Percentiles rank a stretch among this genome's conserved stretches.
Evolutionary conservation across 176 grass and related monocot genomes (phyloP).

Genomic region (Pharus latifolius): DNA sequence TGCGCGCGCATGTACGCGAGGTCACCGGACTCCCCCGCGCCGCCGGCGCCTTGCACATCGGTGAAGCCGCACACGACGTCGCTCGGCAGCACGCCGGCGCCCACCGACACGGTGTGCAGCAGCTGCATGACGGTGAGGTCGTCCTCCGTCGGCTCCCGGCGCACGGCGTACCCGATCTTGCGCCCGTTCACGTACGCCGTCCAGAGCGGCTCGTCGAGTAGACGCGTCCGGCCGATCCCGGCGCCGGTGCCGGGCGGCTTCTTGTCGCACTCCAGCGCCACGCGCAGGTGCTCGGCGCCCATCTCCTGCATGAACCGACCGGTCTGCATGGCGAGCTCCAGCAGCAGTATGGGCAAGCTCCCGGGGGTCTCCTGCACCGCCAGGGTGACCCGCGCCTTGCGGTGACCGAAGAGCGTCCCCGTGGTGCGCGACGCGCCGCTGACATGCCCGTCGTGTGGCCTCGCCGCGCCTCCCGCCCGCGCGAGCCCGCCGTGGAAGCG

Average conservation of each 20-base stretch:
- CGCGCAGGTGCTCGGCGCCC: slow-evolving; percentile 74
- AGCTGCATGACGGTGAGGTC: slow-evolving; percentile 86
- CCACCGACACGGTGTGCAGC: slow-evolving; percentile 79
- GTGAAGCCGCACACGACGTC: slow-evolving; percentile 42
- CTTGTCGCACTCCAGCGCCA: slow-evolving; percentile 89
- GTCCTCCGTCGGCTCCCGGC: slow-evolving; percentile 56
- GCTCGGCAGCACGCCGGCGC: slow-evolving; percentile 72
- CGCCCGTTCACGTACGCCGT: slow-evolving; percentile 83
- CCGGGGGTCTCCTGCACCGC: slow-evolving; percentile 80
- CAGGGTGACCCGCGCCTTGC: slow-evolving; percentile 71
- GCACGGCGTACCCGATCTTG: slow-evolving; percentile 76
- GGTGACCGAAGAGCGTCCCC: slow-evolving; percentile 81
- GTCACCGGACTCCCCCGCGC: slow-evolving; percentile 42
- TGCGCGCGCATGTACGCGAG: slow-evolving; percentile 82
- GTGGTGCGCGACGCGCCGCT: slow-evolving; percentile 61
- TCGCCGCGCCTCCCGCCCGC: slow-evolving; percentile 18
- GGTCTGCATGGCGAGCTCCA: slow-evolving; percentile 81
- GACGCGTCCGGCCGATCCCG: slow-evolving; percentile 29
- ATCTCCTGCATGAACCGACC: slow-evolving; percentile 96
- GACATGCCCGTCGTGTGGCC: slow-evolving; percentile 46
- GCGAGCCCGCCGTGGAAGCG: slow-evolving; percentile 44
- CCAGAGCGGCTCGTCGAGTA: slow-evolving; percentile 86
- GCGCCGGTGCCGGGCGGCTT: slow-evolving; percentile 33
- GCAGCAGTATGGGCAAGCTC: slow-evolving; percentile 70
- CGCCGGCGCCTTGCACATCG: slow-evolving; percentile 3